Conservation (phyloP, 768 basidiomycete genomes). For the Russula sp. region DNA sequence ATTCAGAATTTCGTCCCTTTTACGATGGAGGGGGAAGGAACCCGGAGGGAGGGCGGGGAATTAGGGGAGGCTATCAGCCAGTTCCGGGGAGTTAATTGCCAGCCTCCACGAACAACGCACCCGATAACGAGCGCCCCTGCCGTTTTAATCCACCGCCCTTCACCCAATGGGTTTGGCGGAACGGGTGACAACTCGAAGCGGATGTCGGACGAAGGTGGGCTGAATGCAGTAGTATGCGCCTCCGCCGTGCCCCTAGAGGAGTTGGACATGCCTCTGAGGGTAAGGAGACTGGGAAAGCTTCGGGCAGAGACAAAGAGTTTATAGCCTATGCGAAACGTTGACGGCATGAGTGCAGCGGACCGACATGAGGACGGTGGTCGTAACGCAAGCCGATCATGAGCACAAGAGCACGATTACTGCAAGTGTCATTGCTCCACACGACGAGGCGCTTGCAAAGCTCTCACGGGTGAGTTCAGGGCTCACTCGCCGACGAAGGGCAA, state of each 20-base stretch:
- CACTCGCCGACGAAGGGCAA: neutral
- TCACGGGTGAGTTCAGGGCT: neutral
- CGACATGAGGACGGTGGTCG: neutral
- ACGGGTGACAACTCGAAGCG: slow-evolving; percentile 48
- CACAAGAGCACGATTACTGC: neutral
- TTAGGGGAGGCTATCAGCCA: neutral
- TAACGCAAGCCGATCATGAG: neutral
- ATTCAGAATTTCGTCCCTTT: slow-evolving; percentile 89
- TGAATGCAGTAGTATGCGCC: neutral
- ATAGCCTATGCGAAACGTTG: neutral
- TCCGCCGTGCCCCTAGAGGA: neutral
- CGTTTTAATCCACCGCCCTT: slow-evolving; percentile 62
- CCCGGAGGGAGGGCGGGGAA: too few species aligned
- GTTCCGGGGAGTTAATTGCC: neutral
- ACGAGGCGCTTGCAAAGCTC: neutral
- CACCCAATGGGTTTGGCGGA: slow-evolving; percentile 59
- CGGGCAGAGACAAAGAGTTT: slow-evolving; percentile 7
- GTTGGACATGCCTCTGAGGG: neutral
- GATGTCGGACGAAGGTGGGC: slow-evolving; percentile 5
- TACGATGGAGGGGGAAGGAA: too few species aligned
- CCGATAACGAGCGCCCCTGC: slow-evolving; percentile 75
- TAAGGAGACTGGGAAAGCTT: neutral
- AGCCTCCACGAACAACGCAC: slow-evolving; percentile 31
- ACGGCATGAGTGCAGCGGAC: slow-evolving; percentile 2
- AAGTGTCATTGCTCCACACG: neutral